Evolutionary conservation across 805 yeast genomes (phyloP).

Genomic region (Candida saitoana): DNA sequence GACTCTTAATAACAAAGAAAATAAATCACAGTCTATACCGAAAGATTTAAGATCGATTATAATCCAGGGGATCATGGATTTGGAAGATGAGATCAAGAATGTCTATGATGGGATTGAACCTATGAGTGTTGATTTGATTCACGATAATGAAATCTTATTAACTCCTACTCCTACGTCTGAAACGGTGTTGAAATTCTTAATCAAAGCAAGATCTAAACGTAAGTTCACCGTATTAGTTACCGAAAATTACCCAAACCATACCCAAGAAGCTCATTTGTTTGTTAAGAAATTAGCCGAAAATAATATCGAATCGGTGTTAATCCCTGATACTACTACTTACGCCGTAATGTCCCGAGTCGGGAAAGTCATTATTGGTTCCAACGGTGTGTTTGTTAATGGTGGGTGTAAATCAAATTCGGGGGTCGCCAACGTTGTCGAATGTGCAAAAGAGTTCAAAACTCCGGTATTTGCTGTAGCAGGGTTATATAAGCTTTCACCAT

Average conservation of each 20-base stretch:
- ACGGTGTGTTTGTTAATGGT: slow-evolving; percentile 93
- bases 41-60: slow-evolving; percentile 61
- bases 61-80: slow-evolving; percentile 87
- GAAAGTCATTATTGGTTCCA: slow-evolving; percentile 89
- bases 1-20: too few species aligned
- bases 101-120: slow-evolving; percentile 88
- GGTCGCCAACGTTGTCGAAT: slow-evolving; percentile 87
- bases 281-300: slow-evolving; percentile 78
- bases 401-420: slow-evolving; percentile 90
- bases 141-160: slow-evolving; percentile 78
- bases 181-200: slow-evolving; percentile 81
- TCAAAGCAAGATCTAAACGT: slow-evolving; percentile 85
- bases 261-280: slow-evolving; percentile 70
- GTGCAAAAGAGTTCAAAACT: slow-evolving; percentile 93
- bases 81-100: slow-evolving; percentile 85
- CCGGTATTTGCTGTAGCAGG: slow-evolving; percentile 97
- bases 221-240: slow-evolving; percentile 88
- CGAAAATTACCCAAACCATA: slow-evolving; percentile 87
- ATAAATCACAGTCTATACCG: slow-evolving; percentile 28
- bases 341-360: slow-evolving; percentile 98
- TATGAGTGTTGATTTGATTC: slow-evolving; percentile 89
- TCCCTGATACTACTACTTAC: slow-evolving; percentile 88
- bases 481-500: slow-evolving; percentile 84
- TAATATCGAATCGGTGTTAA: slow-evolving; percentile 82
- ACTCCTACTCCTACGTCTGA: slow-evolving; percentile 95